phyloP scores from a whole-genome alignment of 768 basidiomycete species.

The Leccinellum luteum region DNA sequence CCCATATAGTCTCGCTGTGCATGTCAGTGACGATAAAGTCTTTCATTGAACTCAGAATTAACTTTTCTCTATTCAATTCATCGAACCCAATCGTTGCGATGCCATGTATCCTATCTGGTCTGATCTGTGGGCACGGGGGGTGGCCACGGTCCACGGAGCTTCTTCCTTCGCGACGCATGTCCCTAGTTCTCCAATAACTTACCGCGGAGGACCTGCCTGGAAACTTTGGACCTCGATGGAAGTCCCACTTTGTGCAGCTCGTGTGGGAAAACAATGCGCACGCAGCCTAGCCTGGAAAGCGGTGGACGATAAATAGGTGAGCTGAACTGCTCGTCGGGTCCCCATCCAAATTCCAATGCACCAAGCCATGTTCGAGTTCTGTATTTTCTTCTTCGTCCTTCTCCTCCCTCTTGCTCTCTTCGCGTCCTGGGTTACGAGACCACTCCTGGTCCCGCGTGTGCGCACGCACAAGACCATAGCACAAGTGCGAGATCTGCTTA shows the following conservation, averaged over 20 bases:
- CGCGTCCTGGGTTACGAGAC: not conserved
- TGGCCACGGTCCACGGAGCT: not conserved
- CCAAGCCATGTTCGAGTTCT: slow-evolving; percentile 4
- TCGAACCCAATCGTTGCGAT: too few relatives aligned
- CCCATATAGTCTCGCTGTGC: too few relatives aligned
- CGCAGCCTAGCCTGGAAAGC: not conserved
- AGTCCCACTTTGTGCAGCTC: not conserved
- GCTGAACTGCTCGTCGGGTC: not conserved
- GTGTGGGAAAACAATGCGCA: not conserved
- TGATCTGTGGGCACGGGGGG: too few relatives aligned
- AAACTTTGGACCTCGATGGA: not conserved
- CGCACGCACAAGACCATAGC: slow-evolving; percentile 9
- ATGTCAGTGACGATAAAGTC: too few relatives aligned
- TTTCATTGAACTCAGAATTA: too few relatives aligned
- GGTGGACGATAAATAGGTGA: slow-evolving; percentile 10
- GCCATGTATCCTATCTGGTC: too few relatives aligned
- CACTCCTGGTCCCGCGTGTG: not conserved
- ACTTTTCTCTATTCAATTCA: too few relatives aligned
- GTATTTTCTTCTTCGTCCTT: not conserved
- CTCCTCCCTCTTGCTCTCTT: not conserved
- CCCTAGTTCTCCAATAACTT: not conserved
- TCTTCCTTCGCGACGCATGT: not conserved
- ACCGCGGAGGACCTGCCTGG: not conserved
- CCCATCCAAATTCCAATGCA: not conserved
- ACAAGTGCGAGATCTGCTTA: slow-evolving; percentile 12